Evolutionary conservation across 805 yeast genomes (phyloP).

Genomic region (Spathaspora passalidarum): DNA sequence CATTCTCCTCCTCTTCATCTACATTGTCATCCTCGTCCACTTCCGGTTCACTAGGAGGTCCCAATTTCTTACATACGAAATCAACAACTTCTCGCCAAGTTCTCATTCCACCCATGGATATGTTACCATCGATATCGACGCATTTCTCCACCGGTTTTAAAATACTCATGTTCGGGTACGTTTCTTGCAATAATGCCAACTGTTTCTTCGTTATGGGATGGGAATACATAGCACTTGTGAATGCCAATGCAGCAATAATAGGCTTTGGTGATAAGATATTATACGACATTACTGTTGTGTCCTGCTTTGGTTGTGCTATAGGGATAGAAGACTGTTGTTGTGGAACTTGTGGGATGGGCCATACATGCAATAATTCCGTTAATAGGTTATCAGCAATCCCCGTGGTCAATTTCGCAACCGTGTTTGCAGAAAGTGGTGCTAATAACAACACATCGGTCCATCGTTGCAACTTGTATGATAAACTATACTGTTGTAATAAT

Average conservation of each 20-base stretch:
- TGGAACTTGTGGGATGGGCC: slow-evolving; percentile 18
- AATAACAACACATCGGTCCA: slow-evolving; percentile 27
- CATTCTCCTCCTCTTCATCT: slow-evolving; percentile 8
- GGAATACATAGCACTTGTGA: slow-evolving; percentile 23
- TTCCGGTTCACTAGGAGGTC: slow-evolving; percentile 17
- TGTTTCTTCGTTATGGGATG: slow-evolving; percentile 25
- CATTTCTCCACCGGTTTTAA: slow-evolving; percentile 26
- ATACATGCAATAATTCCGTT: slow-evolving; percentile 19
- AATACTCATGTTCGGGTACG: slow-evolving; percentile 20
- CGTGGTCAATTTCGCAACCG: slow-evolving; percentile 22
- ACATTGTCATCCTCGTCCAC: slow-evolving; percentile 12
- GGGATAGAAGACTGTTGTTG: too few species aligned
- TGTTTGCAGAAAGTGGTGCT: slow-evolving; percentile 23
- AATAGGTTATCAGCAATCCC: slow-evolving; percentile 24
- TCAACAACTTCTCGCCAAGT: slow-evolving; percentile 26
- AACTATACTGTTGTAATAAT: slow-evolving; percentile 12
- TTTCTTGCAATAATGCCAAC: slow-evolving; percentile 18
- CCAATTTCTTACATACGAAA: slow-evolving; percentile 20
- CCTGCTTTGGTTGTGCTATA: slow-evolving; percentile 4
- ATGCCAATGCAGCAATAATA: slow-evolving; percentile 22
- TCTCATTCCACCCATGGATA: slow-evolving; percentile 29
- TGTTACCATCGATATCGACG: slow-evolving; percentile 23
- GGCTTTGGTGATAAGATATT: slow-evolving; percentile 18
- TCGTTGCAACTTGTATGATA: slow-evolving; percentile 18
- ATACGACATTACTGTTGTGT: slow-evolving; percentile 16